Base-by-base conservation (phyloP, 768 basidiomycete species). In the Cystobasidiopsis lactophilus region DNA sequence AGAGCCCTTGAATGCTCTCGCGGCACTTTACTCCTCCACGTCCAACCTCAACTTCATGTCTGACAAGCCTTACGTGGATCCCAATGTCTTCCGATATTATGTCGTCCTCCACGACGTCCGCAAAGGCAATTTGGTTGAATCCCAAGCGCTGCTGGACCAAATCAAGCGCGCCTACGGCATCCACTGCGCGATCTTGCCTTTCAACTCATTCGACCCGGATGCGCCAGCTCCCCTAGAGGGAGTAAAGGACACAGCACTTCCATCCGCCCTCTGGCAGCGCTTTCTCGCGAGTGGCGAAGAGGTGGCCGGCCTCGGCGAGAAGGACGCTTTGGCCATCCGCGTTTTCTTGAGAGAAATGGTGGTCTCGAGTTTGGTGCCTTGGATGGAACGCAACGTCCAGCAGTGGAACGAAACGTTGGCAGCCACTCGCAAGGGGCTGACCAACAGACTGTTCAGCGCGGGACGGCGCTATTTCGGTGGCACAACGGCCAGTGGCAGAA, bases 321-420 rank as follows among this genome's bases (percentile, higher is more conserved):
- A 69, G 44, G 86, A 91, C 67, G 80, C 85, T 14, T 74, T 79
- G 50, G 74, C 77, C 59, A 75, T 78, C 5, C 77, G 77, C 0
- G 74, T 76, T 50, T 85, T 95, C 60, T 74, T 84, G 10, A 75
- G 86, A 41, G 89, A 93, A 65, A 80, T 95, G 59, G 72, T 85
- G 3, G 77, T 79, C 11, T 85, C 82, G 77, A 88, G 82, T 62
- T 67, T 96, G 41, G 66, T 95, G 2, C 89, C 89, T 1, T 95
- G 84, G 84, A 89, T 96, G 85, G 91, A 96, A 68, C 84, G 80
- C 62, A 80, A 79, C 65, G 82, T 89, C 4, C 59, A 85, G 43
- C 84, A 91, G 57, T 91, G 88, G 85, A 95, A 93, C 64, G 89
- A 96, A 69, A 72, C 72, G 52, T 23, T 56, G 30, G 29, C 52